Evolutionary conservation across 1,284 basidiomycete species (phyloP).

Genomic region (Coniophora puteana): DNA sequence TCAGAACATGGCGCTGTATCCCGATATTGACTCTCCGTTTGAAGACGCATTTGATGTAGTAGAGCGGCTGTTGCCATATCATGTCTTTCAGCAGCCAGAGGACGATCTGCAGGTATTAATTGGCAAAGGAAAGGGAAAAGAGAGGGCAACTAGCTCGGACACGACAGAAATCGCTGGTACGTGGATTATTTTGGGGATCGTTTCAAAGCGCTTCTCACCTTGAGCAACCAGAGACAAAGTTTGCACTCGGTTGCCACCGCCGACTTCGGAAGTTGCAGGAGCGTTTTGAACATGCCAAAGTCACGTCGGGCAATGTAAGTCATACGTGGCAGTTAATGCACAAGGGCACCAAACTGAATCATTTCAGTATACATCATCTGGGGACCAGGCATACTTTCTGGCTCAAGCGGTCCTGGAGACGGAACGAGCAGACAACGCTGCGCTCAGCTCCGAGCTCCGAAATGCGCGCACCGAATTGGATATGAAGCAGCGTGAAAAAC

Average conservation of each 20-base stretch:
- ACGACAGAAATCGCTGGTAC: no score
- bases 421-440: constrained; percentile 57
- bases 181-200: background rate
- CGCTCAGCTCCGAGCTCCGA: constrained; percentile 55
- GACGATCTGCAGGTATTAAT: constrained; percentile 47
- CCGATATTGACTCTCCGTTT: constrained; percentile 69
- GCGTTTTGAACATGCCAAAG: constrained; percentile 51
- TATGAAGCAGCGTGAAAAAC: constrained; percentile 62
- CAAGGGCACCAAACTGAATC: constrained; percentile 12
- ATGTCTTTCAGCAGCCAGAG: constrained; percentile 68
- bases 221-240: constrained; percentile 49
- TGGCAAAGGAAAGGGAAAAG: constrained; percentile 53
- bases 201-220: background rate
- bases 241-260: constrained; percentile 62
- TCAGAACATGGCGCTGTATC: constrained; percentile 53
- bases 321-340: constrained; percentile 4
- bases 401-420: constrained; percentile 59
- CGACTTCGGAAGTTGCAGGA: constrained; percentile 51
- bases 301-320: constrained; percentile 54
- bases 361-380: constrained; percentile 51
- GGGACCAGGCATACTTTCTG: constrained; percentile 58
- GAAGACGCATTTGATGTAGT: constrained; percentile 55
- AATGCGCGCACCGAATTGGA: constrained; percentile 61
- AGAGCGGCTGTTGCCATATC: constrained; percentile 68
- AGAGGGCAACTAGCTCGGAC: no score